phyloP scores from a whole-genome alignment of 352 stramenopile genomes.

The Phytophthora palmivora region DNA sequence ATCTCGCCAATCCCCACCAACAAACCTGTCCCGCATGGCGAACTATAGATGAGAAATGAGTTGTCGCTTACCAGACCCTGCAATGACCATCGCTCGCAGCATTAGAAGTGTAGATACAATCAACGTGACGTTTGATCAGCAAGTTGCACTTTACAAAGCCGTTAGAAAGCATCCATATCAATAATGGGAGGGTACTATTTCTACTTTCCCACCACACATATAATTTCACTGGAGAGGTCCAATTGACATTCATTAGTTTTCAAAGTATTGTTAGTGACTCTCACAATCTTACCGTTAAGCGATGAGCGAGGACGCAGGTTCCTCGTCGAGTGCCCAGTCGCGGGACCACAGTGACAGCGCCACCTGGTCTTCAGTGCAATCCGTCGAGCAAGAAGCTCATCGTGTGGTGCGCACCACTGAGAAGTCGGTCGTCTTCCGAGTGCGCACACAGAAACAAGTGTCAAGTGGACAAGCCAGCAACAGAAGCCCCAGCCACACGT shows the following conservation, averaged over 20 bases:
- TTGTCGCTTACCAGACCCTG: not conserved
- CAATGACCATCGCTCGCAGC: not conserved
- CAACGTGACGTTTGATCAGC: conserved; percentile 9
- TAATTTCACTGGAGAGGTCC: not conserved
- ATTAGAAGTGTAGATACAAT: conserved; percentile 5
- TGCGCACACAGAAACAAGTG: conserved; percentile 36
- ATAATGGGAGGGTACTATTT: not conserved
- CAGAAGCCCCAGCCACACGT: conserved; percentile 12
- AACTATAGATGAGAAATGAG: conserved; percentile 30
- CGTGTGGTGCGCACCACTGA: conserved; percentile 31
- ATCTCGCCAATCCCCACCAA: conserved; percentile 50
- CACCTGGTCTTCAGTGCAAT: conserved; percentile 16
- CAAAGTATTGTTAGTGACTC: not conserved
- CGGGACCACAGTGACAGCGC: conserved; percentile 11
- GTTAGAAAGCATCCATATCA: conserved; percentile 11
- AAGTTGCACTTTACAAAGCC: conserved; percentile 24
- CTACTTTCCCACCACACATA: not conserved
- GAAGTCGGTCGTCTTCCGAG: conserved; percentile 42
- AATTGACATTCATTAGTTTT: conserved; percentile 1
- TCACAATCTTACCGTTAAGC: not conserved
- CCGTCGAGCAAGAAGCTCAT: not conserved
- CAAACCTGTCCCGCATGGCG: conserved; percentile 32
- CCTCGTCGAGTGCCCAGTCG: conserved; percentile 24
- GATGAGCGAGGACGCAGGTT: conserved; percentile 32
- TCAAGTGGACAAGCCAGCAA: conserved; percentile 13